These are phyloP conservation scores for Monosporascus sp. DNA, from an alignment of 2,329 filamentous ascomycete species.

Conservation along the genomic window DNA sequence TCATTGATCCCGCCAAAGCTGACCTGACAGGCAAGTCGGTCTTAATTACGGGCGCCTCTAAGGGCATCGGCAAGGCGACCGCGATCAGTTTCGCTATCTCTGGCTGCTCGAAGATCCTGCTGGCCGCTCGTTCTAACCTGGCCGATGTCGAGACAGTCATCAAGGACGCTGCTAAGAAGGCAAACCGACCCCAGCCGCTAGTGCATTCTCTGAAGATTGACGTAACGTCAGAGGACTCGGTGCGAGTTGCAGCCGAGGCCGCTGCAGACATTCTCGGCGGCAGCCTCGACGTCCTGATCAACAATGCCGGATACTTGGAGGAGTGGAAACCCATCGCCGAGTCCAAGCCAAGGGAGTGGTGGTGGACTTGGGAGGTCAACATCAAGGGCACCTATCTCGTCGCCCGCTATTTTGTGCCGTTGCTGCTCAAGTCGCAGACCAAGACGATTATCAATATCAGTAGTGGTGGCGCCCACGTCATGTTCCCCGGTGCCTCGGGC, in stretches of 20 bases:
- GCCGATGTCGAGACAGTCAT: conserved; percentile 32
- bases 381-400: conserved; percentile 23
- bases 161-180: conserved; percentile 26
- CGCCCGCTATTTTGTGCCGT: conserved; percentile 20
- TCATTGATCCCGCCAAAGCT: conserved; percentile 18
- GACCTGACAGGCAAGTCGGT: conserved; percentile 24
- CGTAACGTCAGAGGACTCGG: conserved; percentile 27
- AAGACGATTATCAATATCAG: conserved; percentile 38
- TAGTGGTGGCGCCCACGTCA: conserved; percentile 33
- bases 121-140: conserved; percentile 47
- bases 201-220: conserved; percentile 29
- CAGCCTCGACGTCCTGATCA: conserved; percentile 33
- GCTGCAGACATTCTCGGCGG: conserved; percentile 19
- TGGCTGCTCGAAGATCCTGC: conserved; percentile 41
- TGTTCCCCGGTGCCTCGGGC: conserved; percentile 30
- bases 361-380: conserved; percentile 24
- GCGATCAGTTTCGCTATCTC: conserved; percentile 47
- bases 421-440: conserved; percentile 21
- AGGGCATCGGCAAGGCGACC: conserved; percentile 43
- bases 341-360: conserved; percentile 18
- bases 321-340: conserved; percentile 21
- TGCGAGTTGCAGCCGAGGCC: conserved; percentile 27
- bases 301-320: conserved; percentile 36
- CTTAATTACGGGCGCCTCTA: conserved; percentile 47
- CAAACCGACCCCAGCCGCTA: conserved; percentile 20